A percentile compares a stretch with the other conserved stretches of the same genome.
Evolutionary conservation across 345 rosid species (phyloP).

Genomic region (Toxicodendron radicans): DNA sequence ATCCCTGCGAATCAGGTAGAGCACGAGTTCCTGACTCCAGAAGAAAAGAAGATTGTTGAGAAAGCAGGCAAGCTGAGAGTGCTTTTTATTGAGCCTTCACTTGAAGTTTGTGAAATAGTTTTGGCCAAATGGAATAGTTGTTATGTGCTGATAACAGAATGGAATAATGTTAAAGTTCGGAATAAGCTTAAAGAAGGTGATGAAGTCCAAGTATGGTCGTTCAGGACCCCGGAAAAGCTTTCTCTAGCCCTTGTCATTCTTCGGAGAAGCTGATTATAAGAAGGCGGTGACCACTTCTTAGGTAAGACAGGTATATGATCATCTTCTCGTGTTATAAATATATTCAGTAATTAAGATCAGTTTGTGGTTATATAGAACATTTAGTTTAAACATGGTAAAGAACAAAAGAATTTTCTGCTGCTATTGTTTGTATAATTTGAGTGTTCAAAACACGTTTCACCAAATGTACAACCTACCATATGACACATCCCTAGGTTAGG

Average conservation of each 20-base stretch:
- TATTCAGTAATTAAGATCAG: no score
- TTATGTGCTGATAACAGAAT: background rate
- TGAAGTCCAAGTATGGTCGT: slow-evolving; percentile 10
- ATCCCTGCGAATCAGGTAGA: background rate
- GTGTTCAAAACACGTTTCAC: no score
- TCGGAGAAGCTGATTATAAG: background rate
- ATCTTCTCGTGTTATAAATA: no score
- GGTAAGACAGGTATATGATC: no score
- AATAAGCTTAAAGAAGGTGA: background rate
- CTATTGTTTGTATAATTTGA: no score
- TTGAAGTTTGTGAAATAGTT: background rate
- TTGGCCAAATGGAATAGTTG: background rate
- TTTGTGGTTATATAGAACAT: no score
- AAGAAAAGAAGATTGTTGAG: background rate
- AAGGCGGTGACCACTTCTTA: background rate
- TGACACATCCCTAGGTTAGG: no score
- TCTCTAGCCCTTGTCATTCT: background rate
- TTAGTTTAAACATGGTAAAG: no score
- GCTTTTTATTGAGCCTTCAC: slow-evolving; percentile 2
- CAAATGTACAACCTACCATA: no score
- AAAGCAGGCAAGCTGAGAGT: background rate
- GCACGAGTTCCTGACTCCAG: background rate
- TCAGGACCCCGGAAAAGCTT: background rate
- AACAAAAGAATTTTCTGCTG: no score
- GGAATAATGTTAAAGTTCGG: background rate